phyloP scores from a whole-genome alignment of 2,329 filamentous ascomycete genomes.

The Hirsutella thompsonii region DNA sequence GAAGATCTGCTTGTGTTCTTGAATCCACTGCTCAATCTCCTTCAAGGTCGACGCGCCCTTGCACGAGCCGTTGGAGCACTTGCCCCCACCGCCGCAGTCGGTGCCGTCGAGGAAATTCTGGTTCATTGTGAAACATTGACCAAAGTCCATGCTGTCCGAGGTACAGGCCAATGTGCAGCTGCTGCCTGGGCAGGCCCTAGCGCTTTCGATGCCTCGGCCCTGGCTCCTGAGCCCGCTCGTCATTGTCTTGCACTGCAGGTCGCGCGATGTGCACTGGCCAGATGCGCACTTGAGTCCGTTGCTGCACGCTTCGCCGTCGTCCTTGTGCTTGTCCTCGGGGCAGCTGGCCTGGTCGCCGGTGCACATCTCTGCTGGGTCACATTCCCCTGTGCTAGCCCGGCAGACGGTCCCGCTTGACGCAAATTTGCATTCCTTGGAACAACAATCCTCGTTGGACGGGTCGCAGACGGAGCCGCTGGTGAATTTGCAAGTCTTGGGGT shows the following conservation, averaged over 20 bases:
- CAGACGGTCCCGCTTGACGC: constrained; percentile 60
- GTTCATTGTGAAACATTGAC: constrained; percentile 61
- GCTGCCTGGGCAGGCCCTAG: constrained; percentile 53
- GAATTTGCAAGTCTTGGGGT: constrained; percentile 80
- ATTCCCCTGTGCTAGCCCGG: constrained; percentile 63
- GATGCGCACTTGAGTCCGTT: constrained; percentile 65
- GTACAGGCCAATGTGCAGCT: constrained; percentile 69
- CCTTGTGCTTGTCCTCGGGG: constrained; percentile 55
- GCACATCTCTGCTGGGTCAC: constrained; percentile 79
- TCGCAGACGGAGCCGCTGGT: constrained; percentile 65
- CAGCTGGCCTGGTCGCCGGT: constrained; percentile 60
- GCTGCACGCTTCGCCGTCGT: constrained; percentile 64
- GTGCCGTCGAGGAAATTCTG: constrained; percentile 95
- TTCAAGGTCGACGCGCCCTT: constrained; percentile 54
- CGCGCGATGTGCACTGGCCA: constrained; percentile 86
- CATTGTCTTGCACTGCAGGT: constrained; percentile 76
- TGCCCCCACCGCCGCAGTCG: constrained; percentile 65
- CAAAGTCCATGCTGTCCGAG: constrained; percentile 51
- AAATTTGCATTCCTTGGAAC: constrained; percentile 53
- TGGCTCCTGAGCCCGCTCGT: constrained; percentile 72
- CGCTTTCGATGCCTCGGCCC: constrained; percentile 61
- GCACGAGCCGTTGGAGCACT: constrained; percentile 69
- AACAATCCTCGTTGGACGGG: constrained; percentile 71
- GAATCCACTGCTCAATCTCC: constrained; percentile 65
- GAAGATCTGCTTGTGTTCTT: constrained; percentile 63